Conservation (phyloP, 148 eudicot genomes). For the Camellia granthamiana region DNA sequence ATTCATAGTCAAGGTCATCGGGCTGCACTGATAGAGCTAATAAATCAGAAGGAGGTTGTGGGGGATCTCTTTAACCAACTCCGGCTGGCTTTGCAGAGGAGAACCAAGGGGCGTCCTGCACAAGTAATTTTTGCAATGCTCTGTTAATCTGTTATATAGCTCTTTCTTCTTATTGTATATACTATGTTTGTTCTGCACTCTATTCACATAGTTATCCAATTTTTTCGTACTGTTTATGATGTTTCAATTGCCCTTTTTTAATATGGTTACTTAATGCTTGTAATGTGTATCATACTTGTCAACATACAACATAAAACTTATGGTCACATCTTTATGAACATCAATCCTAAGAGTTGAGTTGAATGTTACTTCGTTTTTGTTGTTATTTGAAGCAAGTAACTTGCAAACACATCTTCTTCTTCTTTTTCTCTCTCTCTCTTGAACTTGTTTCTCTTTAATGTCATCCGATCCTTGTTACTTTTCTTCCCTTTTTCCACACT, state of each 20-base stretch:
- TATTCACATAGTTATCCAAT: neutral
- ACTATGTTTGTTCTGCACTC: neutral
- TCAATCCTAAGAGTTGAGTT: too few species aligned
- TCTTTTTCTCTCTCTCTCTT: neutral
- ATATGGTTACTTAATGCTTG: neutral
- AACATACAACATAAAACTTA: too few species aligned
- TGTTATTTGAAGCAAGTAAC: neutral
- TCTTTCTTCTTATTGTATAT: too few species aligned
- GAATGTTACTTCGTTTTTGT: neutral
- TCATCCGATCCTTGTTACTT: neutral
- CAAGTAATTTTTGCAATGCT: conserved; percentile 48
- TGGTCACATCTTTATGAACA: too few species aligned
- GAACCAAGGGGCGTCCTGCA: conserved; percentile 82
- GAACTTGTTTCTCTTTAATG: neutral
- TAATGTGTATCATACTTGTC: neutral
- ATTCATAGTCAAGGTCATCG: conserved; percentile 66
- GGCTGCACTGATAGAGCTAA: conserved; percentile 70
- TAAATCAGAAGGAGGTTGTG: conserved; percentile 90
- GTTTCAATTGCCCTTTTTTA: neutral
- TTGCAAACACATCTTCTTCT: neutral
- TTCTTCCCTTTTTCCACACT: neutral
- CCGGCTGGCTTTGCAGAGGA: conserved; percentile 90
- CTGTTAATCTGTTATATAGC: neutral
- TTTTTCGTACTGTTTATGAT: neutral
- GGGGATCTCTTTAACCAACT: conserved; percentile 98